Evolutionary conservation across 2,329 filamentous ascomycete species (phyloP).

Genomic region (Cyphellophora europaea): DNA sequence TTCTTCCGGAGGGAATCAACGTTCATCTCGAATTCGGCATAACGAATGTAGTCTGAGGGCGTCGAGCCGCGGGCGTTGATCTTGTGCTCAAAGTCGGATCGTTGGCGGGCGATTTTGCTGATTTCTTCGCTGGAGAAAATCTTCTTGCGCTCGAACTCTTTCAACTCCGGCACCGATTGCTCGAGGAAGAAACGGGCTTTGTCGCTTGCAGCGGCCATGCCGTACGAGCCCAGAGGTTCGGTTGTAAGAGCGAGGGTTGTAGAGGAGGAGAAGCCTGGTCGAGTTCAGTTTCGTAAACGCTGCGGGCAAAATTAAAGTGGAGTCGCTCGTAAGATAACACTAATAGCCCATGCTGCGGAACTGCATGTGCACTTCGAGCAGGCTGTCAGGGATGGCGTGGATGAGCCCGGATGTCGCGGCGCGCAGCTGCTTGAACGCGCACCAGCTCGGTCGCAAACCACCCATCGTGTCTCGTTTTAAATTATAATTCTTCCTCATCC

Average conservation of each 20-base stretch:
- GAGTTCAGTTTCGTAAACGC: too few species aligned
- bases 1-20: constrained; percentile 69
- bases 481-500: constrained; percentile 5
- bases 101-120: constrained; percentile 74
- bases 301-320: not conserved
- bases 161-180: constrained; percentile 81
- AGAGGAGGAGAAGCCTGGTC: not conserved
- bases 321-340: not conserved
- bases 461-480: too few species aligned
- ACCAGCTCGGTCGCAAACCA: too few species aligned
- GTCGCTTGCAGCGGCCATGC: constrained; percentile 76
- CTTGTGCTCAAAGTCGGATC: constrained; percentile 87
- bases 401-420: too few species aligned
- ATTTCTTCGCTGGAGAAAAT: constrained; percentile 91
- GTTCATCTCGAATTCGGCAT: constrained; percentile 63
- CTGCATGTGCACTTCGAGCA: not conserved
- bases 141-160: constrained; percentile 83
- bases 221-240: constrained; percentile 10
- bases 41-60: constrained; percentile 71
- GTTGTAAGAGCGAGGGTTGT: not conserved
- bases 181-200: constrained; percentile 95
- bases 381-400: too few species aligned
- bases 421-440: too few species aligned
- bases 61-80: constrained; percentile 72
- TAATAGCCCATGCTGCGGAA: not conserved